Base-by-base conservation (phyloP, 306 rosid genomes). In the Glycine latifolia region DNA sequence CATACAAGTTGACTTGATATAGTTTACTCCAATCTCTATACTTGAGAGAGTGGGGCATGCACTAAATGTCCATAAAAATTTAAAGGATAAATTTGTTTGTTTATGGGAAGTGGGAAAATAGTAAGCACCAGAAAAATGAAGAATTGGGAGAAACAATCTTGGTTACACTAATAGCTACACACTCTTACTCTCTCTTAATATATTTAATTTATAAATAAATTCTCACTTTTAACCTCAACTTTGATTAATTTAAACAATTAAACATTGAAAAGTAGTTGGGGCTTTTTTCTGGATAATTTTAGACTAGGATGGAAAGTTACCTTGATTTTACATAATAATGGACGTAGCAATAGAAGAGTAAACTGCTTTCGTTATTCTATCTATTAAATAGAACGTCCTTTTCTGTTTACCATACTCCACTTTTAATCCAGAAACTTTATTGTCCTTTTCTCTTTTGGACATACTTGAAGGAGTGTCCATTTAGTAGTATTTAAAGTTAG, bases 391-490 rank as follows among this genome's bases (percentile, higher is more conserved):
- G 58, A 69, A 13, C 13, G 41, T 20, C n/a, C 48, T 62, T 20
- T 73, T 62, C 79, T 67, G 71, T 33, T 46, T 67, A 67, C 44
- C 70, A n/a, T 8, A 16, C 46, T 59, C 77, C 35, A 58, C 59
- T 31, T 37, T 59, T 33, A 78, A 16, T 31, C 54, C 78, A 37
- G 56, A 58, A 31, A 47, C 43, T 10, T 81, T 7, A 35, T 63
- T 49, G 5, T 43, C 50, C 20, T 65, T 66, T 26, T 41, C 35
- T 73, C 66, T 50, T 73, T 17, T 31, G 43, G 79, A 16, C 10
- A 46, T 13, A 14, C 12, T 26, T 71, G 77, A 58, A 46, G 59
- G 62, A 60, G 20, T 41, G 10, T 63, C 56, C 62, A 59, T 79
- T 79, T 43, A 8, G 67, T 85, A 35, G 41, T 63, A 63, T 16